phyloP scores from a whole-genome alignment of 331 rosid genomes.

The Rhamnella rubrinervis region DNA sequence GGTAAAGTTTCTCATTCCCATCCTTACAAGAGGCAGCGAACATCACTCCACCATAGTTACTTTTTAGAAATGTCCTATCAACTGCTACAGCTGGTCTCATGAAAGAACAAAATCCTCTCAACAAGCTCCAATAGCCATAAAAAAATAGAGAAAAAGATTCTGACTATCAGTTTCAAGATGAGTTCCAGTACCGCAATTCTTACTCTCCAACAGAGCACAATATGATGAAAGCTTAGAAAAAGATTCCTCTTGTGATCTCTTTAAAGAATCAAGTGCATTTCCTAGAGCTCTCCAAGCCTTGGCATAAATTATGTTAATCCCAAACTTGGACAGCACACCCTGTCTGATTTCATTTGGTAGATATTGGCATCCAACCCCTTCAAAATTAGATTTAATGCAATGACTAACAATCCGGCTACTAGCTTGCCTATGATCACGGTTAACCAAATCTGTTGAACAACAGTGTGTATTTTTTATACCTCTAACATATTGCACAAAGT shows the following conservation, averaged over 20 bases:
- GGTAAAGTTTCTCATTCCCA: too few species aligned
- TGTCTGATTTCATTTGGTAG: conserved; percentile 32
- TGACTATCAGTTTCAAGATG: background rate
- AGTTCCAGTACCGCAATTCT: background rate
- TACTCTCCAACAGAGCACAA: background rate
- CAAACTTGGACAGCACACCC: conserved; percentile 11
- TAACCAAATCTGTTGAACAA: conserved; percentile 17
- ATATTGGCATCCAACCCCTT: conserved; percentile 8
- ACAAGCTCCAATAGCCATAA: too few species aligned
- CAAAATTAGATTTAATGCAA: conserved; percentile 20
- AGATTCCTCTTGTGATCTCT: background rate
- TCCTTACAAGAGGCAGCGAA: too few species aligned
- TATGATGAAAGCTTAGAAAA: background rate
- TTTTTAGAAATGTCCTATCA: too few species aligned
- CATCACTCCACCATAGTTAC: too few species aligned
- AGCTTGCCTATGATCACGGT: conserved; percentile 24
- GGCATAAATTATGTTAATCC: conserved; percentile 5
- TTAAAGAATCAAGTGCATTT: background rate
- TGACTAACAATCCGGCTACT: conserved; percentile 31
- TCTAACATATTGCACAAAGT: conserved; percentile 19
- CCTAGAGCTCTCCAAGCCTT: conserved; percentile 19
- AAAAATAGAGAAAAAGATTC: too few species aligned
- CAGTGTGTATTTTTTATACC: conserved; percentile 12
- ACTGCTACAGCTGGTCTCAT: too few species aligned
- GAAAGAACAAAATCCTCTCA: too few species aligned